These are phyloP conservation scores for Blastobotrys terrestris DNA, from an alignment of 805 yeast species.

Conservation along the genomic window DNA sequence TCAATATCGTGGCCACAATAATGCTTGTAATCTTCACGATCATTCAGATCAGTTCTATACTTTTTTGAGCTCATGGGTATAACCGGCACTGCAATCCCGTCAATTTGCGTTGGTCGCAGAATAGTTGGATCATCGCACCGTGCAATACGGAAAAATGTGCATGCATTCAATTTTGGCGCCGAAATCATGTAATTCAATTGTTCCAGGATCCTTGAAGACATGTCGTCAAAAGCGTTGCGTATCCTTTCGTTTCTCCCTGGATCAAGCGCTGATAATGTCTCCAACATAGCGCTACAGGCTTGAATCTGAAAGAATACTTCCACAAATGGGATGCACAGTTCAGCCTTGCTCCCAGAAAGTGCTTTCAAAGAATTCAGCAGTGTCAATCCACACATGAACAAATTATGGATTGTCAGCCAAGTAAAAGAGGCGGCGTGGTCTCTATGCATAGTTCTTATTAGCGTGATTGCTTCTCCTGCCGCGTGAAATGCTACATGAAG, in stretches of 20 bases:
- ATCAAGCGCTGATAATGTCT: slow-evolving; percentile 4
- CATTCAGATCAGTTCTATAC: background rate
- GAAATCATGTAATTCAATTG: background rate
- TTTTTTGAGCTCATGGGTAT: background rate
- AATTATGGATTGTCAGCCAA: slow-evolving; percentile 5
- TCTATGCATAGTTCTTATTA: slow-evolving; percentile 3
- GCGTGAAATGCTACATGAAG: slow-evolving; percentile 5
- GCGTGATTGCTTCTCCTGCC: slow-evolving; percentile 5
- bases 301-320: slow-evolving; percentile 5
- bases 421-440: slow-evolving; percentile 4
- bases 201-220: slow-evolving; percentile 5
- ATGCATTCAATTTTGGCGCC: background rate
- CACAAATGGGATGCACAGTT: slow-evolving; percentile 4
- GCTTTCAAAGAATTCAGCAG: slow-evolving; percentile 4
- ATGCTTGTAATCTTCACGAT: background rate
- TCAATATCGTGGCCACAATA: slow-evolving; percentile 2
- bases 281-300: slow-evolving; percentile 7
- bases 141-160: slow-evolving; percentile 2
- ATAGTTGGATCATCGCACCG: background rate
- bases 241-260: slow-evolving; percentile 3
- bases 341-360: background rate
- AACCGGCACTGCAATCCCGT: background rate
- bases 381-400: slow-evolving; percentile 6
- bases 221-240: slow-evolving; percentile 3
- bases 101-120: slow-evolving; percentile 4